Evolutionary conservation across 768 basidiomycete genomes (phyloP), one percentile per base, ranked within the genome.

Genomic region (Mycena alexandri): DNA sequence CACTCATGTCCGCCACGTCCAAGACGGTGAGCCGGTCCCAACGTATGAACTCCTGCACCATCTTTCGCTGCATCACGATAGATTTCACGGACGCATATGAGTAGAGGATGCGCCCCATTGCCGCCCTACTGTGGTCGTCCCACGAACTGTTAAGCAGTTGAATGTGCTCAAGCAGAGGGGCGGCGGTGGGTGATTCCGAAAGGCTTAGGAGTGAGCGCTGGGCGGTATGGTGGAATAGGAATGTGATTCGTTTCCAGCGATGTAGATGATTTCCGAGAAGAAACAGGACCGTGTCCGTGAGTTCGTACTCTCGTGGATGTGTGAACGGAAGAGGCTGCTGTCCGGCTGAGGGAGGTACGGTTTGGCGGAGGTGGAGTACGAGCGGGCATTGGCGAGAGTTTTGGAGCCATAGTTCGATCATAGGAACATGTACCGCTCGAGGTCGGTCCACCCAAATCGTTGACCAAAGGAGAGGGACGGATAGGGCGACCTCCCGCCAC

Each of bases 401-500:
- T 36, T 65, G 54, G 34, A 68, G 48, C 70, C 70, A 71, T 5
- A 68, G 52, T 5, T 71, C 62, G 52, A 68, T 53, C 70, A 71
- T 71, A 3, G 46, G 53, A 5, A 71, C 25, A 44, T 71, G 66
- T 16, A 38, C 57, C 42, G 48, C 60, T 9, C 63, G 65, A n/a
- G 70, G 70, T 19, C 62, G 68, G 43, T 57, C 60, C 12, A 71
- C 42, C 70, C 70, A 71, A 24, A 71, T 68, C 21, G 66, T 71
- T n/a, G 68, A 64, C 77, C 77, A 78, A n/a, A 78, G 51, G 16
- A 63, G 21, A 12, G 74, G 66, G 8, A 61, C 72, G 25, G 61
- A 66, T 22, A 75, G 10, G 16, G 77, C 76, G 22, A 73, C 44
- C 10, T 59, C 46, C 21, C 76, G 66, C 74, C 77, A 78, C 13